Evolutionary conservation across 148 eudicot species (phyloP).

Genomic region (Gaultheria prostrata): DNA sequence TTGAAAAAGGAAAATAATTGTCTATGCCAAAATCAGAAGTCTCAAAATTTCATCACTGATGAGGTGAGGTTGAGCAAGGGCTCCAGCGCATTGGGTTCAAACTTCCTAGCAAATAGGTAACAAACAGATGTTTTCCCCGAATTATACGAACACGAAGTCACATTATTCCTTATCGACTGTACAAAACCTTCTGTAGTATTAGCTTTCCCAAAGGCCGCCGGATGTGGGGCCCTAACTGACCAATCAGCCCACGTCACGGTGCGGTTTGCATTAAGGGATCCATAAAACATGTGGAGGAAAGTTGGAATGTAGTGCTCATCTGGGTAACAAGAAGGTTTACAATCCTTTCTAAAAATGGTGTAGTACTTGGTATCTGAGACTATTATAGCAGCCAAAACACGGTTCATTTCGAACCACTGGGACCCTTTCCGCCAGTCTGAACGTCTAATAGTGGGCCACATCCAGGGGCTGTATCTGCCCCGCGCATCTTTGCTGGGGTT

Average conservation of each 20-base stretch:
- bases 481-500: background rate
- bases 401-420: conserved; percentile 21
- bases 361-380: conserved; percentile 22
- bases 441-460: background rate
- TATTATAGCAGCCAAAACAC: conserved; percentile 16
- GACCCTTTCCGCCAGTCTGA: conserved; percentile 12
- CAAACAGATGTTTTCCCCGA: background rate
- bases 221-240: background rate
- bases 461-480: conserved; percentile 1
- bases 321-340: conserved; percentile 24
- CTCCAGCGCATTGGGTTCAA: conserved; percentile 5
- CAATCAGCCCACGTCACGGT: conserved; percentile 2
- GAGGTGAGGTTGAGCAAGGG: background rate
- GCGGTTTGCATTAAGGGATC: background rate
- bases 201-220: background rate
- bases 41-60: conserved; percentile 5
- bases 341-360: conserved; percentile 3
- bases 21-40: background rate
- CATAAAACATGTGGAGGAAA: conserved; percentile 1
- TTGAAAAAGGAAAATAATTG: background rate
- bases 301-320: conserved; percentile 27
- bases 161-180: background rate
- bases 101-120: conserved; percentile 9
- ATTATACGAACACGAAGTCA: background rate
- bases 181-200: background rate